A percentile compares a stretch with the other conserved stretches of the same genome.
Evolutionary conservation across 116 monocot species (phyloP).

Genomic region (Trichopus zeylanicus): DNA sequence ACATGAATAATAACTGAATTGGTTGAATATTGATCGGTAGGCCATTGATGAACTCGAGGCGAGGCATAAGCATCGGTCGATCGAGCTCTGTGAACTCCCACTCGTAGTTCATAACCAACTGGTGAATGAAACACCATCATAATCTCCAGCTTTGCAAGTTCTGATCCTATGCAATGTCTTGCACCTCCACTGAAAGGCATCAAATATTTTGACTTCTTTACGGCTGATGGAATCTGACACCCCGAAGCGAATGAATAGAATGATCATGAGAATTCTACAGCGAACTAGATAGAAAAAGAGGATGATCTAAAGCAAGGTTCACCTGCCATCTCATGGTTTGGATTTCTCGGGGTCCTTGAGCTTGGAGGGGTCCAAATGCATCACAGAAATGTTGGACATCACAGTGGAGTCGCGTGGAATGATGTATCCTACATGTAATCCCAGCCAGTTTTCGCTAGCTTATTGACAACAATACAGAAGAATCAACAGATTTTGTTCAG

Average conservation of each 20-base stretch:
- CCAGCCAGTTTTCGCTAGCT: too few species aligned
- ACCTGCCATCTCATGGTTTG: conserved; percentile 14
- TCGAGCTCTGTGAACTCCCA: background rate
- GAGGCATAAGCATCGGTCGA: background rate
- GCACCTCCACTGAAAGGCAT: background rate
- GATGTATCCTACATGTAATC: conserved; percentile 7
- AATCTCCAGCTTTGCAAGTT: background rate
- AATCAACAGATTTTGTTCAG: too few species aligned
- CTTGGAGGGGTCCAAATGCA: conserved; percentile 1
- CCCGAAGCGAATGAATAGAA: background rate
- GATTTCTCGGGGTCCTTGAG: conserved; percentile 1
- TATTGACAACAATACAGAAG: too few species aligned
- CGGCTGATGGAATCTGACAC: background rate
- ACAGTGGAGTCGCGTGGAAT: conserved; percentile 6
- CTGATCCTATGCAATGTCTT: background rate
- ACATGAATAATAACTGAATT: too few species aligned
- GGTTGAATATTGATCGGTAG: background rate
- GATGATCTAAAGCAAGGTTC: background rate
- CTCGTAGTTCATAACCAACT: background rate
- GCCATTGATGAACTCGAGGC: background rate
- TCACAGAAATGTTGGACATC: background rate
- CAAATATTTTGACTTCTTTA: background rate
- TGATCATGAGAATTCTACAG: background rate
- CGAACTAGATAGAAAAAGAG: too few species aligned
- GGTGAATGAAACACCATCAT: background rate